A percentile compares a stretch with the other conserved stretches of the same genome.
phyloP scores from a whole-genome alignment of 1,284 basidiomycete genomes.

The Xerocomus minutiporus region DNA sequence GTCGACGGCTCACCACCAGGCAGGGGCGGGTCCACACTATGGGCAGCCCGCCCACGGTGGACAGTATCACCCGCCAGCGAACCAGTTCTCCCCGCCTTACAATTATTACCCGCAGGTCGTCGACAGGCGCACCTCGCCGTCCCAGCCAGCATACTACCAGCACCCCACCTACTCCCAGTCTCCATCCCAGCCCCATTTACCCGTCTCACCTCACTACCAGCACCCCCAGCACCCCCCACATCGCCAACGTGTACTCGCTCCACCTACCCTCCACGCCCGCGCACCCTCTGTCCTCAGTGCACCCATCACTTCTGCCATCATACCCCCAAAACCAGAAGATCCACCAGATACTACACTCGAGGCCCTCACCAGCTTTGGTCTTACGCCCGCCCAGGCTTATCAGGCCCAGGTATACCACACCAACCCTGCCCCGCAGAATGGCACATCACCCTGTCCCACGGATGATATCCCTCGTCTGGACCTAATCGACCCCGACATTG shows the following conservation, averaged over 20 bases:
- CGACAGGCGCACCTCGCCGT: constrained; percentile 31
- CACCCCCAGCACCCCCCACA: constrained; percentile 26
- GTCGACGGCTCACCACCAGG: constrained; percentile 52
- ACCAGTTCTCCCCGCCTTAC: constrained; percentile 26
- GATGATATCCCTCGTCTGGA: constrained; percentile 40
- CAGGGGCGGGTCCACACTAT: constrained; percentile 24
- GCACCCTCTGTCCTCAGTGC: constrained; percentile 51
- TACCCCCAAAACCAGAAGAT: constrained; percentile 49
- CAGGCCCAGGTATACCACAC: constrained; percentile 66
- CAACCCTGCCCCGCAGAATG: constrained; percentile 35
- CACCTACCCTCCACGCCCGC: constrained; percentile 40
- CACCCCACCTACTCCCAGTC: constrained; percentile 30
- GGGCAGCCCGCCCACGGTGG: constrained; percentile 17
- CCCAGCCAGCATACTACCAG: constrained; percentile 30
- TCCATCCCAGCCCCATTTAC: constrained; percentile 25
- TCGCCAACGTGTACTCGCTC: constrained; percentile 35
- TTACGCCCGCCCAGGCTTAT: constrained; percentile 75
- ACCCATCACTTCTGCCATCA: constrained; percentile 41
- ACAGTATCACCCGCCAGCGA: constrained; percentile 17
- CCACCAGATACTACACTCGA: constrained; percentile 50
- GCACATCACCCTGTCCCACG: constrained; percentile 18
- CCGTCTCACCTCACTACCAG: constrained; percentile 18
- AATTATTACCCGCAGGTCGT: constrained; percentile 23
- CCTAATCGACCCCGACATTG: constrained; percentile 50
- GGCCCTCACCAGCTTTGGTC: constrained; percentile 45